Percentiles rank a stretch among this genome's conserved stretches.
Conservation (phyloP, 2,329 filamentous ascomycete species). For the Phyllosticta citrichinensis region DNA sequence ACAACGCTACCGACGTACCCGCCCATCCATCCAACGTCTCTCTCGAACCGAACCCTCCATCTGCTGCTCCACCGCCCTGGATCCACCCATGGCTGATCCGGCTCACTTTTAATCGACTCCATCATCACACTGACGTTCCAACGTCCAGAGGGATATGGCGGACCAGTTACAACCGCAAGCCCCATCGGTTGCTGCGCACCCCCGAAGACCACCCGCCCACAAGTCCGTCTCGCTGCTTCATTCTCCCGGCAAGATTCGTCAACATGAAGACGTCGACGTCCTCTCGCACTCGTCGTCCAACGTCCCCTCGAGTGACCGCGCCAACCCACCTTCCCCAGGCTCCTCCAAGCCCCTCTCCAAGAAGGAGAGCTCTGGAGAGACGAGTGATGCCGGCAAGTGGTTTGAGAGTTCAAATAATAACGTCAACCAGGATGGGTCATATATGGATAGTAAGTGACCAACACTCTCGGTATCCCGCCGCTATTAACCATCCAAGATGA, state of each 20-base stretch:
- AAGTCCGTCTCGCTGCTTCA: constrained; percentile 38
- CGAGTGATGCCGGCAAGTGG: constrained; percentile 43
- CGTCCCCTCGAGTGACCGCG: constrained; percentile 11
- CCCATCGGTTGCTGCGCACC: constrained; percentile 15
- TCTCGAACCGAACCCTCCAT: not conserved
- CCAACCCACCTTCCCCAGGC: constrained; percentile 32
- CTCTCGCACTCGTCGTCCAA: constrained; percentile 2
- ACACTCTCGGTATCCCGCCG: no score
- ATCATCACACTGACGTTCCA: not conserved
- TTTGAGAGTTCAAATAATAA: constrained; percentile 43
- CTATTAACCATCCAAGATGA: constrained; percentile 23
- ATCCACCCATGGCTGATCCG: constrained; percentile 9
- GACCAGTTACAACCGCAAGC: not conserved
- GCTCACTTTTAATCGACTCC: not conserved
- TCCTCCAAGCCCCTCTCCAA: constrained; percentile 23
- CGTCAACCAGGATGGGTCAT: constrained; percentile 22
- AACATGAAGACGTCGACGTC: not conserved
- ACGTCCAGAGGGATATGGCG: not conserved
- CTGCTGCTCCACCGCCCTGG: not conserved
- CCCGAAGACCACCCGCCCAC: constrained; percentile 35
- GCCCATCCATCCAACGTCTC: not conserved
- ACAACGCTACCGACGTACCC: not conserved
- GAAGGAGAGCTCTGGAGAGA: constrained; percentile 39
- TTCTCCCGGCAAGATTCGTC: constrained; percentile 17
- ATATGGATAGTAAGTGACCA: constrained; percentile 3